Evolutionary conservation across 108 stramenopile genomes (phyloP), one percentile per base, ranked within the genome.

Genomic region (Fistulifera solaris): DNA sequence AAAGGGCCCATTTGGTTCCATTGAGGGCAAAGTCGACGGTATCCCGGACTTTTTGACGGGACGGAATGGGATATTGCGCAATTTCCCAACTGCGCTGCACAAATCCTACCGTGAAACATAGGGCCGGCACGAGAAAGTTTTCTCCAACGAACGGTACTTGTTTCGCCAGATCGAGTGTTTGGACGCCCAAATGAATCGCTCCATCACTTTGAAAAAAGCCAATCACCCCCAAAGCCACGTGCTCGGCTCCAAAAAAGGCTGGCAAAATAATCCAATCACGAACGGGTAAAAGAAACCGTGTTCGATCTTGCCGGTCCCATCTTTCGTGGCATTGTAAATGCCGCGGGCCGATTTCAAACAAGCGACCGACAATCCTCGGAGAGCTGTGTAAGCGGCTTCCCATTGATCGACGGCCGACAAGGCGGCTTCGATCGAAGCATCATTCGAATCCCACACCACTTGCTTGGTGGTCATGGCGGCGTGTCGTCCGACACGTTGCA

Each of bases 371-470:
- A 72, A 40, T 27, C 54, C 46, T 19, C 75, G 64, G 26, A 75
- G 15, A 7, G 52, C 63, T 40, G 61, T 61, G 63, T 83, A 83
- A 14, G 41, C 31, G 12, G 69, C 49, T 59, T 78, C 81, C 73
- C 74, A 83, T 22, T 68, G 67, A 65, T 83, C 81, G 0, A 78
- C 77, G 2, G 81, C 81, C 15, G 52, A 40, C 24, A 73, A 67
- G 19, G 81, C 81, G 7, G 72, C 81, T 18, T 72, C 68, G 26
- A 78, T 68, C 7, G 58, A 61, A 5, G 65, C 53, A 49, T 78
- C 81, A 48, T 78, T 83, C 16, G 77, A 75, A 52, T 83, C 77
- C 81, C 81, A 83, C 42, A 83, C 63, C 53, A 70, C 52, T 61
- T 67, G 41, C 46, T 78, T 78, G 54, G 69, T 78, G 28, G 61